phyloP scores from a whole-genome alignment of 176 grass and related monocot species.

The Miscanthus lutarioriparius region DNA sequence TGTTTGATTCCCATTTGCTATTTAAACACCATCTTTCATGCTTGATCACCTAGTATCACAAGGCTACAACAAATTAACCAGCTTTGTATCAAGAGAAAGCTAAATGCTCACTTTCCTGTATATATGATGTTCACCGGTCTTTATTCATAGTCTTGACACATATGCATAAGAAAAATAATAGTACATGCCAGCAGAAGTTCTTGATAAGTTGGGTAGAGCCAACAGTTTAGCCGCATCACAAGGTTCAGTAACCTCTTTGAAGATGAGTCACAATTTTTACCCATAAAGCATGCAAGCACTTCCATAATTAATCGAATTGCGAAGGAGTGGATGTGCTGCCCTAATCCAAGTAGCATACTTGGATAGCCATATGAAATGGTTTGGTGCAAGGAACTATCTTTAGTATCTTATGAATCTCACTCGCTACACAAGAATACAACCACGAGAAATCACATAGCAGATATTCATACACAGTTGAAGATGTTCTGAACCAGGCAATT shows the following conservation, averaged over 20 bases:
- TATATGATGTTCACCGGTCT: background rate
- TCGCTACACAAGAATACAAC: background rate
- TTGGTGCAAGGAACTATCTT: background rate
- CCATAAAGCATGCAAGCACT: background rate
- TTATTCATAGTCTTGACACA: background rate
- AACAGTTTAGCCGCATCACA: background rate
- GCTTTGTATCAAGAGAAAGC: slow-evolving; percentile 11
- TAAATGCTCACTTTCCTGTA: background rate
- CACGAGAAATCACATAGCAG: background rate
- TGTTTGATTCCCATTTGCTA: slow-evolving; percentile 1
- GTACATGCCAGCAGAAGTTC: background rate
- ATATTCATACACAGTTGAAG: background rate
- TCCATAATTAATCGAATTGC: background rate
- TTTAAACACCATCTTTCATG: background rate
- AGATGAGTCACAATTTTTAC: background rate
- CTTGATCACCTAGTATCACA: background rate
- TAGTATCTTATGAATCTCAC: background rate
- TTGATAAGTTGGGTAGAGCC: background rate
- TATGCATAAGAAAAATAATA: slow-evolving; percentile 12
- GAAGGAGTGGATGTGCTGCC: background rate
- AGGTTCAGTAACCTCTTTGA: background rate
- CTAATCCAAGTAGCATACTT: background rate
- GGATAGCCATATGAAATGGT: background rate
- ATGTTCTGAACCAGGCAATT: background rate
- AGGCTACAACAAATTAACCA: background rate